phyloP scores from a whole-genome alignment of 345 rosid species.

The Chamaenerion angustifolium region DNA sequence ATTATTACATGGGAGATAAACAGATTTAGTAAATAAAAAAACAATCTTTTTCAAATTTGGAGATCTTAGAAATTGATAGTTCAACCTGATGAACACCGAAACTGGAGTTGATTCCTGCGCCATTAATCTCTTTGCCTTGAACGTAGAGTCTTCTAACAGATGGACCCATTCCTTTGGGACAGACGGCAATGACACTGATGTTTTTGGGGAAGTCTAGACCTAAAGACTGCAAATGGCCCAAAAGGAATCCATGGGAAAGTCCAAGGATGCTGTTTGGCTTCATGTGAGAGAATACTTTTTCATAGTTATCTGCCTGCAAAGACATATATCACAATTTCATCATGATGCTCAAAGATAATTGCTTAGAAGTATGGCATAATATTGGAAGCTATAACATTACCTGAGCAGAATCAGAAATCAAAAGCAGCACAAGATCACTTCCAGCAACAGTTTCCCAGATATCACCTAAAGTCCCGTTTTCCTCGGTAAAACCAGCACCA shows the following conservation, averaged over 20 bases:
- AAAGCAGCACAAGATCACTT: constrained; percentile 73
- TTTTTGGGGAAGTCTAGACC: constrained; percentile 76
- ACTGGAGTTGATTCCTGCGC: constrained; percentile 89
- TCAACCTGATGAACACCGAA: constrained; percentile 78
- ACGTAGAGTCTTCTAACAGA: constrained; percentile 86
- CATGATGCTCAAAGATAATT: not conserved
- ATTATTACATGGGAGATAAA: not conserved
- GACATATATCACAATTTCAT: constrained; percentile 1
- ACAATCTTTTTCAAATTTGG: not conserved
- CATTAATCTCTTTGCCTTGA: constrained; percentile 80
- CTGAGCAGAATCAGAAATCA: constrained; percentile 95
- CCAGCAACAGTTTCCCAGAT: constrained; percentile 79
- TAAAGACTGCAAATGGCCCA: constrained; percentile 66
- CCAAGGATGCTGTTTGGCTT: constrained; percentile 92
- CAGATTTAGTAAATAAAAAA: not conserved
- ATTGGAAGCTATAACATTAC: constrained; percentile 13
- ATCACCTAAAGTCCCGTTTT: constrained; percentile 74
- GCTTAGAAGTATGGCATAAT: no score
- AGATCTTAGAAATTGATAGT: not conserved
- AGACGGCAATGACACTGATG: constrained; percentile 69
- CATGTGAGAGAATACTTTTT: constrained; percentile 70
- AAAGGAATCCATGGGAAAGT: constrained; percentile 84
- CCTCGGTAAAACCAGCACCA: constrained; percentile 75
- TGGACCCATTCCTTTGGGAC: constrained; percentile 88
- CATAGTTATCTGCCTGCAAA: constrained; percentile 72